phyloP scores from a whole-genome alignment of 2,329 filamentous ascomycete genomes.

The Penicillium corylophilum region DNA sequence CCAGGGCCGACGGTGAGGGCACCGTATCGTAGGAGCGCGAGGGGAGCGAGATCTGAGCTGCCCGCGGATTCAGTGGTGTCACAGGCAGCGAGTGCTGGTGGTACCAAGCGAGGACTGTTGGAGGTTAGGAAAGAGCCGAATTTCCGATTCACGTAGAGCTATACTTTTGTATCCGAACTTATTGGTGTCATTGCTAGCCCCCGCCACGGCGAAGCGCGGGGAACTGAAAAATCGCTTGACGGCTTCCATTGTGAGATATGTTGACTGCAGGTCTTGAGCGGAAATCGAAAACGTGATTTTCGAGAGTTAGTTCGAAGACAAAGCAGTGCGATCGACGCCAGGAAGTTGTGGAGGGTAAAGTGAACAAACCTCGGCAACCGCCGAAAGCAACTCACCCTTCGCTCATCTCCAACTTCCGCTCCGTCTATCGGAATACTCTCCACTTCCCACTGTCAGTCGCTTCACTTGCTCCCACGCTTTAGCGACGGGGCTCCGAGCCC shows the following conservation, averaged over 20 bases:
- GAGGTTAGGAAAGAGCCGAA: slow-evolving; percentile 6
- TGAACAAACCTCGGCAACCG: slow-evolving; percentile 18
- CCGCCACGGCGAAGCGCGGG: slow-evolving; percentile 80
- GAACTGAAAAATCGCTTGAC: slow-evolving; percentile 78
- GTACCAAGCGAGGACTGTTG: slow-evolving; percentile 85
- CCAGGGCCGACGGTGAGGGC: slow-evolving; percentile 63
- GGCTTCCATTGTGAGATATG: slow-evolving; percentile 40
- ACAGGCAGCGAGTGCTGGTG: slow-evolving; percentile 70
- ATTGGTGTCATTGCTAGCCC: slow-evolving; percentile 76
- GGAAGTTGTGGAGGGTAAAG: slow-evolving; percentile 8
- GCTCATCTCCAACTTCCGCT: slow-evolving; percentile 9
- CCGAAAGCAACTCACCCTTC: slow-evolving; percentile 13
- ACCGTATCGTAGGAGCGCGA: slow-evolving; percentile 62
- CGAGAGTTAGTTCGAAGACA: background rate
- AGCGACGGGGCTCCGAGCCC: slow-evolving; percentile 1
- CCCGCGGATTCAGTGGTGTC: slow-evolving; percentile 78
- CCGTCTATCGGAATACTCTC: background rate
- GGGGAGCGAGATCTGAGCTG: slow-evolving; percentile 62
- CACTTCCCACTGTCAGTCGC: background rate
- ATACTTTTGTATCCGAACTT: slow-evolving; percentile 89
- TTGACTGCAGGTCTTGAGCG: background rate
- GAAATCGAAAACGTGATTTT: background rate
- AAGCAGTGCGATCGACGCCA: background rate
- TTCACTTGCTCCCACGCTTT: background rate
- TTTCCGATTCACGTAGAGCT: background rate